Conservation (phyloP, 2,329 filamentous ascomycete genomes). For the Acrodontium crateriforme region DNA sequence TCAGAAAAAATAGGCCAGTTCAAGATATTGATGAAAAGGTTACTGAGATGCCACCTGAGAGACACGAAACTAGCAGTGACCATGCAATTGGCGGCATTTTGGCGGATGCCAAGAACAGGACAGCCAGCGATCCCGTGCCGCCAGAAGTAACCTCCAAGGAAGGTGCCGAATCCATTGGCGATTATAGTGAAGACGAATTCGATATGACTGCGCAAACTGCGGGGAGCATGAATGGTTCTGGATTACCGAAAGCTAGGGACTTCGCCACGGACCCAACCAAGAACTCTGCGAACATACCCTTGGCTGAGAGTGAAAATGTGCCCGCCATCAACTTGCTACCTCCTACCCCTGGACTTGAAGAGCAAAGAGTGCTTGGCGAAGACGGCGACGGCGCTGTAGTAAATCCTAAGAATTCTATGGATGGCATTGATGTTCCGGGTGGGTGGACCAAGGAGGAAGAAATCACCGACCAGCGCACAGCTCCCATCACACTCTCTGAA, state of each 20-base stretch:
- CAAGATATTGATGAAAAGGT: conserved; percentile 37
- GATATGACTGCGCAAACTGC: conserved; percentile 2
- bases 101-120: conserved; percentile 37
- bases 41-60: conserved; percentile 30
- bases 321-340: conserved; percentile 22
- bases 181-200: conserved; percentile 26
- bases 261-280: conserved; percentile 9
- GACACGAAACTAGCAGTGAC: conserved; percentile 44
- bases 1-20: conserved; percentile 31
- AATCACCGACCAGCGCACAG: conserved; percentile 6
- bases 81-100: conserved; percentile 44
- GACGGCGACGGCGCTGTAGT: conserved; percentile 2
- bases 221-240: not conserved
- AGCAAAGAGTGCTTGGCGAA: conserved; percentile 10
- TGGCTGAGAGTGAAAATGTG: conserved; percentile 8
- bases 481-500: conserved; percentile 1
- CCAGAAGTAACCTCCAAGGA: conserved; percentile 59
- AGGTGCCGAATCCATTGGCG: conserved; percentile 48
- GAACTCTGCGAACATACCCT: not conserved
- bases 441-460: conserved; percentile 10
- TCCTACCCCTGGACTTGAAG: conserved; percentile 21
- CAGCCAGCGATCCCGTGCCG: conserved; percentile 51
- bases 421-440: conserved; percentile 15
- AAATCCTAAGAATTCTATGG: conserved; percentile 8
- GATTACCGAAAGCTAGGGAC: conserved; percentile 10